A percentile compares a stretch with the other conserved stretches of the same genome.
phyloP scores from a whole-genome alignment of 108 stramenopile species.

The Conticribra guillardii region DNA sequence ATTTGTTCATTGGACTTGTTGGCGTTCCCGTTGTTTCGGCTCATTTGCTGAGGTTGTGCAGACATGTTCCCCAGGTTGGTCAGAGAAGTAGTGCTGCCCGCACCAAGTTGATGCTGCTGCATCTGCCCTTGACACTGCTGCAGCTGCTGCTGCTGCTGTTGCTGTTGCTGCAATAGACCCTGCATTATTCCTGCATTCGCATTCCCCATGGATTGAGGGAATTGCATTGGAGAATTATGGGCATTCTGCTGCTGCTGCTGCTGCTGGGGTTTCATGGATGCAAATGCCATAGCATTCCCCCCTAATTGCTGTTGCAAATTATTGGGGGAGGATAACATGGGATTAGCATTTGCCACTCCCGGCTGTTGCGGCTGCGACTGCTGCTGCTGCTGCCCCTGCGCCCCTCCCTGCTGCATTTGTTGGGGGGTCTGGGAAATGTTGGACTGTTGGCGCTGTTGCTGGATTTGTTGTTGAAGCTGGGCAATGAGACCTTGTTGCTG shows the following conservation, averaged over 20 bases:
- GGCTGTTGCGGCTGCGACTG: no score
- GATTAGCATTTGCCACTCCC: not conserved
- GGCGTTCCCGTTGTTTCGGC: no score
- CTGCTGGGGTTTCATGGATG: not conserved
- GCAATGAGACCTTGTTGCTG: slow-evolving; percentile 2
- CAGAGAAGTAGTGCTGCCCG: no score
- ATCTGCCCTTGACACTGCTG: not conserved
- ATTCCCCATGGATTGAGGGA: not conserved
- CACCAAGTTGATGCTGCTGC: not conserved
- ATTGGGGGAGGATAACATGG: not conserved
- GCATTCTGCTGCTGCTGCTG: slow-evolving; percentile 5
- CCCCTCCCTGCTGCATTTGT: not conserved
- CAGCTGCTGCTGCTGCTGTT: slow-evolving; percentile 11
- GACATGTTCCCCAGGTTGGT: no score
- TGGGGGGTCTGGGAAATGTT: not conserved
- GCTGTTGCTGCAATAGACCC: slow-evolving; percentile 14
- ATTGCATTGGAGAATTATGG: not conserved
- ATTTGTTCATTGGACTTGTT: no score
- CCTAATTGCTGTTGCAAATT: not conserved
- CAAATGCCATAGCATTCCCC: not conserved
- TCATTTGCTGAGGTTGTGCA: no score
- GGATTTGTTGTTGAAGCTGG: not conserved
- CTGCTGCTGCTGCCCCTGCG: no score
- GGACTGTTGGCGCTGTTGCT: not conserved
- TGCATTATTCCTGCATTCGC: not conserved